Percentiles rank a stretch among this genome's conserved stretches.
These are phyloP conservation scores for Nitzschia sp. DNA, from an alignment of 108 stramenopile species.

Conservation along the genomic window DNA sequence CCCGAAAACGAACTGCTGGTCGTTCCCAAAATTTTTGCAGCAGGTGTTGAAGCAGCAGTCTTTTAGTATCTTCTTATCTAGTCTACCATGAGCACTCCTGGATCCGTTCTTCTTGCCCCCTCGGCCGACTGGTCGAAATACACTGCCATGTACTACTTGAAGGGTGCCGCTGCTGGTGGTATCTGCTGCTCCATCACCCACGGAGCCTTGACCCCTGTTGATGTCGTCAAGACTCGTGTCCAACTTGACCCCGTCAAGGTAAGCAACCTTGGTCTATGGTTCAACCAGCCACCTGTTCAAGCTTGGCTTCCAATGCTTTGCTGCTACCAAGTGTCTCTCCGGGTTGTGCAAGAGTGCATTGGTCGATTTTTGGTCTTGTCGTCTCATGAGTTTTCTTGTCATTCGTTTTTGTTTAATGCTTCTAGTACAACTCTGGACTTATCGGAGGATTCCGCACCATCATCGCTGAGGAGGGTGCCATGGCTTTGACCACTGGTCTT, in stretches of 20 bases:
- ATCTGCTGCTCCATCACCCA: constrained; percentile 98
- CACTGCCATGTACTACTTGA: constrained; percentile 81
- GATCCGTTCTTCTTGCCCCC: constrained; percentile 75
- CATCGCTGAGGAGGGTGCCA: constrained; percentile 91
- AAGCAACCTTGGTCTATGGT: neutral
- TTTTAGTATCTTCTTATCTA: neutral
- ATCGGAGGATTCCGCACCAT: constrained; percentile 88
- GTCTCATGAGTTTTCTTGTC: constrained; percentile 16
- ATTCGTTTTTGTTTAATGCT: neutral
- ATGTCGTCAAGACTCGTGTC: constrained; percentile 97
- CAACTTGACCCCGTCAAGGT: constrained; percentile 90
- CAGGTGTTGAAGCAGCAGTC: neutral
- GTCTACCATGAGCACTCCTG: constrained; percentile 27
- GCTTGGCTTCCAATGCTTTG: neutral
- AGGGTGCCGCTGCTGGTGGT: constrained; percentile 90
- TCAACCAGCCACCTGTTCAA: neutral
- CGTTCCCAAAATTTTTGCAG: no score
- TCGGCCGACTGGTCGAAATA: constrained; percentile 58
- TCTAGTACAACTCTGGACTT: constrained; percentile 89
- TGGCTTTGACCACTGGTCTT: constrained; percentile 94
- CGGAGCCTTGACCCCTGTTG: constrained; percentile 94
- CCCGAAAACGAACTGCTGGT: no score
- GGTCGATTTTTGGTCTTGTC: neutral
- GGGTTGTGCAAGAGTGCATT: neutral
- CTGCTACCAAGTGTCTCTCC: neutral